Evolutionary conservation across 768 basidiomycete genomes (phyloP), one percentile per base, ranked within the genome.

Genomic region (Mycena filopes): DNA sequence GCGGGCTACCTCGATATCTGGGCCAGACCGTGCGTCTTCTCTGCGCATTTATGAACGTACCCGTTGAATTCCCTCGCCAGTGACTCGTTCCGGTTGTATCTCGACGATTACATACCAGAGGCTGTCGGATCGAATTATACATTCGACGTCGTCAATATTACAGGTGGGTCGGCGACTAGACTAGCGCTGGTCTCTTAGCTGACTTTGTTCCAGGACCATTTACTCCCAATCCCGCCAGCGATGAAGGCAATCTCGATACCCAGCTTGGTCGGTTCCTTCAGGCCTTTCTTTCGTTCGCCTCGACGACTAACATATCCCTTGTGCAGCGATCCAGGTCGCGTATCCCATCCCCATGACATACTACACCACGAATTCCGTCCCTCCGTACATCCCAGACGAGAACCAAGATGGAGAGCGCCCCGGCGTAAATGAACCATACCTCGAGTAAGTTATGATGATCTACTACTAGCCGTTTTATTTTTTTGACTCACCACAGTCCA

Each of bases 321-420:
- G 9, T 31, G 21, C 47, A 68, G 81, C 78, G 9, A 80, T 76
- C 25, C 84, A 83, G 25, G 60, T 86, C 40, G 78, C 81, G 18
- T 80, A 79, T 65, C 85, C 85, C 1, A 85, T 82, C 3, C 81
- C 81, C 1, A 56, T 74, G 18, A 81, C 77, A 2, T 81, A 83
- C 62, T 84, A 75, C 57, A 78, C 82, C 0, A 83, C 84, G 18
- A 80, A 76, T 23, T 83, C 85, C 4, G 62, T 71, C 11, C 82
- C 84, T 2, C 85, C 83, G 10, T 84, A 76, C 70, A 78, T 74
- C 36, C 78, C 81, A 3, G 80, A 82, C 42, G 33, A 56, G 12
- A 63, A 67, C 36, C 61, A 64, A 49, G 36, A 56, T 2, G 13
- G 54, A 21, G 76, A 73, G 1, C 66, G 71, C 1, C 74, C 63